Base-by-base conservation (phyloP, 208 protist genomes). In the Trypanosomatidae sp. region DNA sequence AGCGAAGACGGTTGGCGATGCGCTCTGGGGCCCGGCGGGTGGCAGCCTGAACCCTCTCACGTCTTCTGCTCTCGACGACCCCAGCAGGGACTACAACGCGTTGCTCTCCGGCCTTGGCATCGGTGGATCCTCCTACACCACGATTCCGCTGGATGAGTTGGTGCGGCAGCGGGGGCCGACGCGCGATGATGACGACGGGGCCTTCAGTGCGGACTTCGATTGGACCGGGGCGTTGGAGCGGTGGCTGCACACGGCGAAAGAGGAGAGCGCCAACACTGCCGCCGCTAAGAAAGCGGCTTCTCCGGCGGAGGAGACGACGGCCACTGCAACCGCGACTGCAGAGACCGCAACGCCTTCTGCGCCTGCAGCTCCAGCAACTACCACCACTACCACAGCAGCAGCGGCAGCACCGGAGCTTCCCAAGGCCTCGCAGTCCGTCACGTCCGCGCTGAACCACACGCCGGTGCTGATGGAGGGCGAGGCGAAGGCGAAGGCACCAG, bases 171-270 rank as follows among this genome's bases (percentile, higher is more conserved):
- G 55, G 12, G 25, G 74, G 30, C 13, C 67, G 9, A 30, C 56
- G 3, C 30, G 50, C 36, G 56, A 66, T 25, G 72, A 74, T 22
- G 77, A 77, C 2, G 71, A 77, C 68, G 64, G n/a, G 15, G 28
- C n/a, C 59, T n/a, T 46, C 12, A 43, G 66, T 44, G 36, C 22
- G 0, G 71, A 72, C 62, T 77, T 79, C 17, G 80, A 85, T 52
- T 85, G 80, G 80, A 77, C 76, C 28, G 69, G 60, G 2, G 71
- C 72, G 41, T 39, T 85, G 69, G 80, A 85, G 80, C 78, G 66
- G 13, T 85, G 80, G 80, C 47, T 80, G 62, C 75, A 71, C 66
- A 74, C 41, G 60, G 62, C 66, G 13, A 71, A 69, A 33, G 62
- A 70, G 55, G 76, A 80, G 28, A 58, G 43, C 52, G n/a, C n/a